Evolutionary conservation across 129 eudicot genomes (phyloP).

Genomic region (Deinandra increscens): DNA sequence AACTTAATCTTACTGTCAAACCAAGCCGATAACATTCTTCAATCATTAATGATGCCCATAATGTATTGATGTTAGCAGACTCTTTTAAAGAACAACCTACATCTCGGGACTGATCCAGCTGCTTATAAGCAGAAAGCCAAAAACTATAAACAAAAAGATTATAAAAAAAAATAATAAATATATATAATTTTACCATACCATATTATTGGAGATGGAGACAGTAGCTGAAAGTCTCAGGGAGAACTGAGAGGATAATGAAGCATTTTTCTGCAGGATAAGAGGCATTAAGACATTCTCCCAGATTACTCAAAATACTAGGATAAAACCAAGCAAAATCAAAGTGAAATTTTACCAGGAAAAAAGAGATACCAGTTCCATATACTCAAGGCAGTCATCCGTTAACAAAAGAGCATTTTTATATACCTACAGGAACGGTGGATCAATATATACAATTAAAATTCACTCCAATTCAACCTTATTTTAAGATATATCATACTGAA

Average conservation of each 20-base stretch:
- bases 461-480: background rate
- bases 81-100: constrained; percentile 32
- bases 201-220: constrained; percentile 55
- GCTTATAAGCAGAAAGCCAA: constrained; percentile 11
- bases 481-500: background rate
- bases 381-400: constrained; percentile 35
- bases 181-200: constrained; percentile 46
- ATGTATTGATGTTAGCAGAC: constrained; percentile 68
- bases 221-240: constrained; percentile 63
- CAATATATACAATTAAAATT: background rate
- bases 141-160: background rate
- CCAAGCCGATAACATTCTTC: constrained; percentile 99
- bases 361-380: constrained; percentile 68
- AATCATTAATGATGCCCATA: constrained; percentile 92
- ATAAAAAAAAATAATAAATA: background rate
- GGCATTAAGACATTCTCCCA: constrained; percentile 12
- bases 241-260: constrained; percentile 53
- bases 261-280: constrained; percentile 49
- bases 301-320: background rate
- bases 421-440: constrained; percentile 46
- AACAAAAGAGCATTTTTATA: constrained; percentile 41
- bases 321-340: constrained; percentile 15
- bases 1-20: constrained; percentile 62
- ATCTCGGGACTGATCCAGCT: constrained; percentile 35
- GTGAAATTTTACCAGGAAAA: constrained; percentile 54